Percentiles rank a stretch among this genome's conserved stretches.
These are phyloP conservation scores for Jackrogersella multiformis DNA, from an alignment of 495 filamentous ascomycete species.

Conservation along the genomic window DNA sequence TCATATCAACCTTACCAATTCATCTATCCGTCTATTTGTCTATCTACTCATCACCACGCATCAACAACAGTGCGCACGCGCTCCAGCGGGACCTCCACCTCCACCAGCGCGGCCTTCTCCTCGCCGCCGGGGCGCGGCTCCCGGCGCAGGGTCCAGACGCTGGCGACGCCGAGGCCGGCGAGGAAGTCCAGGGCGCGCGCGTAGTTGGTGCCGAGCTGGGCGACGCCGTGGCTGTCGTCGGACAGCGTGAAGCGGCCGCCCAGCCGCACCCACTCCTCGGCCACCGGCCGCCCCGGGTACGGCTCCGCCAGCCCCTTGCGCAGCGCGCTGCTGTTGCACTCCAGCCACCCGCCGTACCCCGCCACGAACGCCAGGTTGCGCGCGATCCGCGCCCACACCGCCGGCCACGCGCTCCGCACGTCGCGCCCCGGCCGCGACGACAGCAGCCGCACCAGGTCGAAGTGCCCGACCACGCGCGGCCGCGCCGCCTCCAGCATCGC, in stretches of 20 bases:
- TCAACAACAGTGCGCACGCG: conserved; percentile 30
- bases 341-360: conserved; percentile 80
- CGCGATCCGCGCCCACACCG: conserved; percentile 75
- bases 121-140: conserved; percentile 25
- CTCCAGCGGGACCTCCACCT: conserved; percentile 39
- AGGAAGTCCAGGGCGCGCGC: conserved; percentile 64
- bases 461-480: conserved; percentile 89
- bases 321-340: conserved; percentile 86
- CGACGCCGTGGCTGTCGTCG: conserved; percentile 89
- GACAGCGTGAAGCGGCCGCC: conserved; percentile 88
- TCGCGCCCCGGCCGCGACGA: conserved; percentile 71
- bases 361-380: conserved; percentile 78
- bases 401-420: conserved; percentile 54
- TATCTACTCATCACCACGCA: conserved; percentile 23
- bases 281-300: conserved; percentile 84
- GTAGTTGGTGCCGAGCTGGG: conserved; percentile 74
- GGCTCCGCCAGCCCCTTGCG: conserved; percentile 91
- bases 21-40: neutral
- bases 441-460: conserved; percentile 87
- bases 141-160: conserved; percentile 60
- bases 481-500: conserved; percentile 77
- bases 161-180: conserved; percentile 55
- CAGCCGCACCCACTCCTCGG: conserved; percentile 64
- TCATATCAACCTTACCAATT: neutral
- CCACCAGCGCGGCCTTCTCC: conserved; percentile 42